Percentiles rank a stretch among this genome's conserved stretches.
Evolutionary conservation across 495 filamentous ascomycete species (phyloP).

Genomic region (Trichoderma reesei): DNA sequence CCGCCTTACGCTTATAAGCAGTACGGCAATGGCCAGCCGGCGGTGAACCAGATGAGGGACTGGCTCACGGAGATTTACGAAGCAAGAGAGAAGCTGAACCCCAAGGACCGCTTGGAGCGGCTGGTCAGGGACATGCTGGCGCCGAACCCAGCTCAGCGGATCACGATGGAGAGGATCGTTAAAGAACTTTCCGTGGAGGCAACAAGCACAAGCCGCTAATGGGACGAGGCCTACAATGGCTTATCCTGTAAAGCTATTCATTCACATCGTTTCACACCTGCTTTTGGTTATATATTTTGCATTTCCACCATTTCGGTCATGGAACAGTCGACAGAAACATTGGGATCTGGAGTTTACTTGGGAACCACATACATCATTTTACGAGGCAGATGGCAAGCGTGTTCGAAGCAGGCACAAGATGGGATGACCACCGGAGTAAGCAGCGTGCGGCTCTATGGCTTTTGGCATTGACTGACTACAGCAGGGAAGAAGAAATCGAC

Average conservation of each 20-base stretch:
- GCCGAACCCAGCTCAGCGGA: conserved; percentile 32
- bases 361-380: background rate
- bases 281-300: background rate
- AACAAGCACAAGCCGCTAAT: background rate
- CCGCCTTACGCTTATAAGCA: conserved; percentile 11
- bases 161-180: conserved; percentile 33
- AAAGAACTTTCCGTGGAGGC: conserved; percentile 15
- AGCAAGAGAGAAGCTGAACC: conserved; percentile 26
- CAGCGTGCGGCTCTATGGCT: background rate
- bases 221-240: background rate
- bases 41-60: conserved; percentile 33
- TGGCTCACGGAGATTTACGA: conserved; percentile 36
- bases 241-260: background rate
- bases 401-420: background rate
- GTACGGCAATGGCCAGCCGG: conserved; percentile 19
- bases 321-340: background rate
- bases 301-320: background rate
- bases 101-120: conserved; percentile 30
- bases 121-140: conserved; percentile 36
- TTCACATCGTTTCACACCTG: background rate
- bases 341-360: background rate
- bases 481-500: background rate
- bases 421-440: background rate
- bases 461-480: conserved; percentile 2
- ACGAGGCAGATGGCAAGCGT: background rate